Base-by-base conservation (phyloP, 768 basidiomycete genomes). In the Hericium coralloides region DNA sequence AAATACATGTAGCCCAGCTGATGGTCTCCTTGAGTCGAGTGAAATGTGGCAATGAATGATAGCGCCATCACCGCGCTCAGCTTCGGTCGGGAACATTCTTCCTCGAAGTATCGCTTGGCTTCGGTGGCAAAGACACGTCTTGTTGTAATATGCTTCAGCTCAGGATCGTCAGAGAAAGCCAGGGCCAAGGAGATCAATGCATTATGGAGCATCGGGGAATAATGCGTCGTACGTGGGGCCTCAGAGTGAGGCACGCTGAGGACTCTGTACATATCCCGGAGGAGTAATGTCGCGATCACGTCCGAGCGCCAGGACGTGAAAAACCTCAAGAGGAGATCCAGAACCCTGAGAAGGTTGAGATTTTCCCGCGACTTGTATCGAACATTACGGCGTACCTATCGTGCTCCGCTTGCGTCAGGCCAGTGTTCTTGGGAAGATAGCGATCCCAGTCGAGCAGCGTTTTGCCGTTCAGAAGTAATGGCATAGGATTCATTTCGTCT, bases 121-220 rank as follows among this genome's bases (percentile, higher is more conserved):
- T 70, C 63, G 25, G 64, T 61, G n/a, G 72, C 74, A 60, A 70
- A 77, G 25, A 58, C 47, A 31, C 55, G 60, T 14, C 76, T 65
- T 4, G 65, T 64, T 7, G 58, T 59, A 8, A 65, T 60, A 23
- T 65, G 57, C 25, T 65, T 67, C 14, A 75, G 64, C n/a, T 58
- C 39, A 2, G 70, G 68, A 12, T 76, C 70, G 58, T 75, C 72
- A 26, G 70, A 65, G 55, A 68, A 74, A 15, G 70, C 70, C 4
- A 71, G 63, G 9, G 72, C 74, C 47, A 79, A 70, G 12, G 71
- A 73, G 41, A 88, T 67, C 2, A 85, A 72, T 1, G 84, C 76
- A 60, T 88, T 88, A 68, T 88, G 86, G 6, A 87, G 73, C 79
- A 87, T 82, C 0, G 85, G 83, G 2, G 83, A 85, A 66, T 87